phyloP scores from a whole-genome alignment of 179 eudicot genomes.

The Heliamphora pulchella region DNA sequence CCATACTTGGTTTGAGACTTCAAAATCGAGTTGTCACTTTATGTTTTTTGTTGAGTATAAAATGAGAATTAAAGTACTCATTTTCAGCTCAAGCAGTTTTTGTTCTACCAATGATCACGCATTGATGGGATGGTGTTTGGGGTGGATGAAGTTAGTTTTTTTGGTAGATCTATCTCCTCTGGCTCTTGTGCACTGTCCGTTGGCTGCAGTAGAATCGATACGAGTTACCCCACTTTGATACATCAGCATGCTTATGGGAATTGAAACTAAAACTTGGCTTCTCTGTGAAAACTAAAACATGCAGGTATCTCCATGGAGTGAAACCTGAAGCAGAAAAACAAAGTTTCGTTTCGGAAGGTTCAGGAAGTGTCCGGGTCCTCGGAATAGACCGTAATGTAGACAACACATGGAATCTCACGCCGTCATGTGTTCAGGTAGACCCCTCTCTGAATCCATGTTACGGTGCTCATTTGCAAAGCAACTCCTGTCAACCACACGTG shows the following conservation, averaged over 20 bases:
- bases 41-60: neutral
- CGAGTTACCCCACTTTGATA: neutral
- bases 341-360: constrained; percentile 33
- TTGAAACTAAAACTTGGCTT: constrained; percentile 3
- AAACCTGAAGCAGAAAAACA: constrained; percentile 28
- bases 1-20: neutral
- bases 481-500: constrained; percentile 20
- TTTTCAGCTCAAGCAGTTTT: neutral
- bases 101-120: neutral
- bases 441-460: constrained; percentile 24
- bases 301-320: constrained; percentile 37
- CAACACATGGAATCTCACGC: constrained; percentile 33
- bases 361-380: constrained; percentile 21
- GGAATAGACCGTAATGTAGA: constrained; percentile 24
- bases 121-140: neutral
- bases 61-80: neutral
- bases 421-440: constrained; percentile 26
- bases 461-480: constrained; percentile 22
- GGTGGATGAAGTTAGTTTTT: neutral
- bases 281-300: constrained; percentile 6
- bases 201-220: neutral
- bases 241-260: neutral
- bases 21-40: neutral
- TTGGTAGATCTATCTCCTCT: neutral
- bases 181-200: neutral